Base-by-base conservation (phyloP, 148 eudicot species). In the Chenopodium quinoa region DNA sequence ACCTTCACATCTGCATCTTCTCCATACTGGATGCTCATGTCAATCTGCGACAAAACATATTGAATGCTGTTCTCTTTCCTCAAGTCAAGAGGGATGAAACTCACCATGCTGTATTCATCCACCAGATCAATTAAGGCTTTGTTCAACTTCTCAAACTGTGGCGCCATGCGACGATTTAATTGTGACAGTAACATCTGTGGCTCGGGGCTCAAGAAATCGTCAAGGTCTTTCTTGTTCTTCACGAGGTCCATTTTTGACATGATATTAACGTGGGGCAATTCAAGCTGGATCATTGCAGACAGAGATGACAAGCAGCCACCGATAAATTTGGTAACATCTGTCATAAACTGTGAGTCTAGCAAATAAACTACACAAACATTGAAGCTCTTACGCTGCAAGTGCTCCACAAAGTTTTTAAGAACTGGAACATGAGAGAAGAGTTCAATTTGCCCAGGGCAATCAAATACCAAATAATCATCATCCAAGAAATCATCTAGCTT, bases 171-270 rank as follows among this genome's bases (percentile, higher is more conserved):
- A 32, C 81, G 82, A 82, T 96, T 96, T 89, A 93, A 82, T 86
- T 88, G 93, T 31, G 98, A 82, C 80, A 92, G 84, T 71, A 96
- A 81, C 62, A 83, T 73, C 58, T 70, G 84, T 79, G 97, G 87
- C 81, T 94, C 95, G 10, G 98, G 98, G 82, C 91, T 83, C 90
- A 96, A 67, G 89, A 88, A 96, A 66, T 92, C 88, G 34, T 93
- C 97, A 62, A 93, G 83, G 75, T 90, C 95, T 87, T 77, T 95
- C 87, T 89, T 91, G 86, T 88, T 91, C 83, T 86, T 88, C 86
- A 96, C 98, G 71, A 96, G 99, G 84, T 96, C 98, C 99, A 96
- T 96, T 80, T 96, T 96, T 73, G 99, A 90, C 82, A 96, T 86
- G 19, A 96, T 88, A 80, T 91, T 93, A 46, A 93, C 88, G 81